A percentile compares a stretch with the other conserved stretches of the same genome.
Conservation (phyloP, 1,284 basidiomycete genomes). For the Irpex rosettiformis region DNA sequence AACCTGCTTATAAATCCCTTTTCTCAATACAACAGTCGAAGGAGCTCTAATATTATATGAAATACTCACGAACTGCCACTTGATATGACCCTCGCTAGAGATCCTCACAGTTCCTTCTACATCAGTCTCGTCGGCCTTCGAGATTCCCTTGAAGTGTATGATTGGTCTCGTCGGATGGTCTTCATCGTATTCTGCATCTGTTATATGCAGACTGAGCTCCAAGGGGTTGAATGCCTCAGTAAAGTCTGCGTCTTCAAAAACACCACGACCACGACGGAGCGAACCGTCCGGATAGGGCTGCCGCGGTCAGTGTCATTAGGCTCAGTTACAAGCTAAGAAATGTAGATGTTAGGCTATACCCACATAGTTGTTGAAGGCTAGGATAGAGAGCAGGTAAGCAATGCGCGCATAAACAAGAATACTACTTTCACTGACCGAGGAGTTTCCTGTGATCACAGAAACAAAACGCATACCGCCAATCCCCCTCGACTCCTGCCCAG, state of each 20-base stretch:
- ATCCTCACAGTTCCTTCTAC: constrained; percentile 56
- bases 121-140: constrained; percentile 38
- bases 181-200: constrained; percentile 38
- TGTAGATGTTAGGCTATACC: constrained; percentile 14
- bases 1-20: constrained; percentile 56
- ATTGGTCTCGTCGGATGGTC: constrained; percentile 48
- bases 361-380: constrained; percentile 50
- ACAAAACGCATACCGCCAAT: constrained; percentile 60
- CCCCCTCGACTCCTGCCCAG: constrained; percentile 62
- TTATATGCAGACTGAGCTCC: constrained; percentile 43
- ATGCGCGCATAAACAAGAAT: background rate
- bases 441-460: constrained; percentile 67
- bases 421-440: constrained; percentile 39
- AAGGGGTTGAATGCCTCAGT: constrained; percentile 49
- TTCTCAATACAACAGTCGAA: constrained; percentile 33
- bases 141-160: constrained; percentile 48
- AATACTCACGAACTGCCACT: constrained; percentile 60
- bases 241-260: constrained; percentile 50
- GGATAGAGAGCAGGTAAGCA: background rate
- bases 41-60: background rate
- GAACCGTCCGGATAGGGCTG: constrained; percentile 29
- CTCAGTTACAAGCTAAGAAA: background rate
- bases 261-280: constrained; percentile 37
- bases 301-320: background rate
- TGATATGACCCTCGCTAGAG: constrained; percentile 51